A percentile compares a stretch with the other conserved stretches of the same genome.
Evolutionary conservation across 768 basidiomycete genomes (phyloP).

Genomic region (Asterophora lycoperdoides): DNA sequence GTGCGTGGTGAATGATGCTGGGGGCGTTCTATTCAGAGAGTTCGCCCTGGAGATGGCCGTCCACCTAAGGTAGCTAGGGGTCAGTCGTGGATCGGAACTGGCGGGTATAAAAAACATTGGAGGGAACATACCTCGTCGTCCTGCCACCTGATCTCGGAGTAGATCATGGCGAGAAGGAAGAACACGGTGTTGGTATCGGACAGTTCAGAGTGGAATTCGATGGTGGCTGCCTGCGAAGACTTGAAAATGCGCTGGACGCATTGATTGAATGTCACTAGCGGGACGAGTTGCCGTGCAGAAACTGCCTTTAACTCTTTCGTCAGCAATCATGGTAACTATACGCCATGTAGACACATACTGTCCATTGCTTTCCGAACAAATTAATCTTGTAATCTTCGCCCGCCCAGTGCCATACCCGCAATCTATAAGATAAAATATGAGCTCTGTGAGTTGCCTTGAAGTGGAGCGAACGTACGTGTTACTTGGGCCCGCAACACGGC

Average conservation of each 20-base stretch:
- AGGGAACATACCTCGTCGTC: slow-evolving; percentile 14
- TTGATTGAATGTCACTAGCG: slow-evolving; percentile 9
- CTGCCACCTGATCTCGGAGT: slow-evolving; percentile 11
- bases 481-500: neutral
- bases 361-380: slow-evolving; percentile 13
- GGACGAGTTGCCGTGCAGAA: neutral
- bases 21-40: neutral
- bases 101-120: neutral
- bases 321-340: neutral
- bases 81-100: neutral
- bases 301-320: neutral
- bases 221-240: slow-evolving; percentile 2
- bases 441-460: neutral
- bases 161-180: slow-evolving; percentile 10
- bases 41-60: slow-evolving; percentile 2
- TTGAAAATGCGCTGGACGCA: slow-evolving; percentile 8
- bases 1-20: too few relatives aligned
- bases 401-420: slow-evolving; percentile 12
- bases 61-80: neutral
- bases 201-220: slow-evolving; percentile 5
- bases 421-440: neutral
- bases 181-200: slow-evolving; percentile 6
- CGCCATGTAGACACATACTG: slow-evolving; percentile 1
- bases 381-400: too few relatives aligned
- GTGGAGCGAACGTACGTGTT: neutral